Evolutionary conservation across 192 early-diverging fungal genomes (phyloP), one percentile per base, ranked within the genome.

Genomic region (Coemansia sp.): DNA sequence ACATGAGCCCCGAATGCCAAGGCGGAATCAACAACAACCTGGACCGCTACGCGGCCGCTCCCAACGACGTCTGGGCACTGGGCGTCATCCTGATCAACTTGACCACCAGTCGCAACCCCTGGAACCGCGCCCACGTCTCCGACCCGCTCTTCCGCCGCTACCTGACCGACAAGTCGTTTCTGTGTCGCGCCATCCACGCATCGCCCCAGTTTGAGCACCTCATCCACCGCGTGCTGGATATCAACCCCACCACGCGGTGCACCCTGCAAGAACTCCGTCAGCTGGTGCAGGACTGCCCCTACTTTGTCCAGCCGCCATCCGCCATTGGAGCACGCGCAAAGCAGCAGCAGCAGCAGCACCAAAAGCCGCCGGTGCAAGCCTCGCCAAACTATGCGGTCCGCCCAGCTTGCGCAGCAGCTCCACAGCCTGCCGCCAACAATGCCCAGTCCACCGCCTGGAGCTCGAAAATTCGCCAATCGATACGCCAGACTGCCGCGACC

Each of bases 81-180:
- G 93, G 92, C 26, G 79, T 96, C 20, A 89, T 96, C 46, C 78
- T 96, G 26, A 80, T 94, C 67, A 96, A 96, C 63, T 64, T 96
- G 55, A 67, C 91, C 35, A 84, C 83, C 22, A 91, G 92, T 24
- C 83, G 90, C 47, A 90, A 90, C 50, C 87, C 87, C 11, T 89
- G 87, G 88, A 81, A 83, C 50, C 77, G 81, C 39, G 84, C 86
- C 11, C 79, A 80, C 50, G 58, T 74, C 2, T 70, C 85, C 4
- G 93, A 95, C 50, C 81, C 86, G 5, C 85, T 89, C 18, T 95
- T 92, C 75, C 72, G 78, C 37, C 83, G 89, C 35, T 89, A 80
- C 57, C 50, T 81, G 6, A 57, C 70, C 29, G 77, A 89, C 45
- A 82, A 84, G 17, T 54, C 76, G 27, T 78, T 89, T 37, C 50